These are phyloP conservation scores for Trifolium dubium DNA, from an alignment of 306 rosid species.

Conservation along the genomic window DNA sequence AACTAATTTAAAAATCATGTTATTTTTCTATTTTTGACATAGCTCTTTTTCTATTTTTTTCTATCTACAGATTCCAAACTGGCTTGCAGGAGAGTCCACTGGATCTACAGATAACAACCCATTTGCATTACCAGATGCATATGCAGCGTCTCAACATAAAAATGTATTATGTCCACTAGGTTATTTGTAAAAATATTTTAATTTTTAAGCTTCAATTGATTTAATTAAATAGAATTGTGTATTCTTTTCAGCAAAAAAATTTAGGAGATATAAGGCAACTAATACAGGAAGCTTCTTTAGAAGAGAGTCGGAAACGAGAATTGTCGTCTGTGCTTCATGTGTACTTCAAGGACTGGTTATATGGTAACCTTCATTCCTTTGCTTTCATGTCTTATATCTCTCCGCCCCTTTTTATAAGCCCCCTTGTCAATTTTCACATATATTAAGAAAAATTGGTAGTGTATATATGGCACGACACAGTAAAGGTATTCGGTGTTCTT, in stretches of 20 bases:
- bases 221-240: conserved; percentile 35
- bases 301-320: conserved; percentile 85
- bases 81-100: conserved; percentile 66
- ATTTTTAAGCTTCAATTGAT: conserved; percentile 21
- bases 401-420: background rate
- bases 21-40: background rate
- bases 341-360: conserved; percentile 92
- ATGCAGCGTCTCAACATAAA: conserved; percentile 65
- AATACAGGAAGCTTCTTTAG: conserved; percentile 81
- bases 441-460: background rate
- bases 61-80: conserved; percentile 77
- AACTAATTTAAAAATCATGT: background rate
- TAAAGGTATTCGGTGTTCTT: background rate
- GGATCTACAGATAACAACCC: conserved; percentile 83
- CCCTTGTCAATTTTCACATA: background rate
- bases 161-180: conserved; percentile 63
- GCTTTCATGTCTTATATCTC: background rate
- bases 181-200: conserved; percentile 13
- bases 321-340: conserved; percentile 82
- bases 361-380: conserved; percentile 57
- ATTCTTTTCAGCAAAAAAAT: conserved; percentile 62
- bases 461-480: background rate
- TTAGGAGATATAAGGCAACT: conserved; percentile 71
- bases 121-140: conserved; percentile 74
- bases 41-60: conserved; percentile 14